Evolutionary conservation across 2,329 filamentous ascomycete genomes (phyloP).

Genomic region (Teratosphaeria nubilosa): DNA sequence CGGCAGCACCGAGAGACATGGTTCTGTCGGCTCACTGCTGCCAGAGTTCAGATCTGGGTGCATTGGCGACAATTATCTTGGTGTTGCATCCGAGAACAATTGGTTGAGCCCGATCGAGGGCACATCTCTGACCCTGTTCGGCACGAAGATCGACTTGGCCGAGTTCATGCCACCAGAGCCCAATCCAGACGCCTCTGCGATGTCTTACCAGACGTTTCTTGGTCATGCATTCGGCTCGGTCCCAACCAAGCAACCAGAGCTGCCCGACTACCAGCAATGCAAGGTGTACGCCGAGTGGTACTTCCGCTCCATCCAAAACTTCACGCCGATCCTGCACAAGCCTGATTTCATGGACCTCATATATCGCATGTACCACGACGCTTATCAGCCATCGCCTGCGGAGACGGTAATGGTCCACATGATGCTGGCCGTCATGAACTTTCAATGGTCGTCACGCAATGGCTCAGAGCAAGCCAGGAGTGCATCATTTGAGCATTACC

Average conservation of each 20-base stretch:
- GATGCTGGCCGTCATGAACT: conserved; percentile 68
- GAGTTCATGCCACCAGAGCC: conserved; percentile 58
- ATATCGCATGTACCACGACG: conserved; percentile 60
- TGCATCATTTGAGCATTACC: conserved; percentile 66
- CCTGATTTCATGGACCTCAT: conserved; percentile 61
- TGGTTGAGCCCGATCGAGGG: conserved; percentile 65
- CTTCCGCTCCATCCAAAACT: conserved; percentile 61
- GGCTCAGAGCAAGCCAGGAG: conserved; percentile 46
- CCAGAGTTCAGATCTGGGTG: conserved; percentile 38
- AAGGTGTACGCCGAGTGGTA: conserved; percentile 66
- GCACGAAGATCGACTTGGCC: conserved; percentile 68
- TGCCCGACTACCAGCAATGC: conserved; percentile 55
- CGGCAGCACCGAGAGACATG: conserved; percentile 6
- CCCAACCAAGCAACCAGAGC: conserved; percentile 42
- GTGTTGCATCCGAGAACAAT: conserved; percentile 52
- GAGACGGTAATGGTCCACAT: conserved; percentile 66
- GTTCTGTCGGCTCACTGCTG: conserved; percentile 20
- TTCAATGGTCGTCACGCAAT: conserved; percentile 66
- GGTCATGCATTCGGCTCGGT: conserved; percentile 51
- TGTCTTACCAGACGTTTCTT: conserved; percentile 61
- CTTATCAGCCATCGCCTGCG: conserved; percentile 50
- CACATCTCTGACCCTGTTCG: conserved; percentile 66
- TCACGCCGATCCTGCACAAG: conserved; percentile 67
- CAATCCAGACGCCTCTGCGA: conserved; percentile 50
- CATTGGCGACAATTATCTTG: conserved; percentile 55